A percentile compares a stretch with the other conserved stretches of the same genome.
phyloP scores from a whole-genome alignment of 345 rosid genomes.

The Lepidium africanum region DNA sequence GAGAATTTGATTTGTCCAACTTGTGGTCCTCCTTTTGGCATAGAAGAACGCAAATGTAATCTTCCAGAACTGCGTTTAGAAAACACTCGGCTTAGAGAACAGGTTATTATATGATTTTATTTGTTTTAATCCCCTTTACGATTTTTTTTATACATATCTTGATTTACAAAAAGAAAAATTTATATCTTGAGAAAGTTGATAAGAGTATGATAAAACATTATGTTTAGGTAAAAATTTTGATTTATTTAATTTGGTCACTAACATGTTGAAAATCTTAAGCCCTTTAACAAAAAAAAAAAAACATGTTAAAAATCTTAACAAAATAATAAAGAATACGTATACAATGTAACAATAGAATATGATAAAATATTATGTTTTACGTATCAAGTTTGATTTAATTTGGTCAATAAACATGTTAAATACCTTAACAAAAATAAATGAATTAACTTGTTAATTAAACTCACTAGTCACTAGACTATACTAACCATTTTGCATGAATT shows the following conservation, averaged over 20 bases:
- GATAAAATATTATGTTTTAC: no score
- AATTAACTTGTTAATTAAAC: neutral
- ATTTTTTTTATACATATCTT: neutral
- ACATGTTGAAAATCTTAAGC: no score
- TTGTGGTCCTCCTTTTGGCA: constrained; percentile 58
- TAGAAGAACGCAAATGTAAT: constrained; percentile 33
- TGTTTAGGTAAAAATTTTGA: no score
- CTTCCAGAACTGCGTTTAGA: constrained; percentile 39
- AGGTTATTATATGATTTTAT: constrained; percentile 26
- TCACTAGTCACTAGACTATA: neutral
- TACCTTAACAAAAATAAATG: no score
- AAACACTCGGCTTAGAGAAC: constrained; percentile 37
- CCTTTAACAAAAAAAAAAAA: no score
- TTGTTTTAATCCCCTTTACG: neutral
- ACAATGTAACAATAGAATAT: no score
- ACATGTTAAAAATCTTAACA: no score
- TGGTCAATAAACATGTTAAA: no score
- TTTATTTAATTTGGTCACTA: no score
- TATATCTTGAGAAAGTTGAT: neutral
- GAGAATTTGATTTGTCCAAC: constrained; percentile 48
- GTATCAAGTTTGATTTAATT: no score
- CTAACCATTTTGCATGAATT: neutral
- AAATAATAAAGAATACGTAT: no score
- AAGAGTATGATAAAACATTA: neutral
- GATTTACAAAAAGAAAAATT: neutral